Base-by-base conservation (phyloP, 352 stramenopile species). In the Phytopythium cucurbitacearum region DNA sequence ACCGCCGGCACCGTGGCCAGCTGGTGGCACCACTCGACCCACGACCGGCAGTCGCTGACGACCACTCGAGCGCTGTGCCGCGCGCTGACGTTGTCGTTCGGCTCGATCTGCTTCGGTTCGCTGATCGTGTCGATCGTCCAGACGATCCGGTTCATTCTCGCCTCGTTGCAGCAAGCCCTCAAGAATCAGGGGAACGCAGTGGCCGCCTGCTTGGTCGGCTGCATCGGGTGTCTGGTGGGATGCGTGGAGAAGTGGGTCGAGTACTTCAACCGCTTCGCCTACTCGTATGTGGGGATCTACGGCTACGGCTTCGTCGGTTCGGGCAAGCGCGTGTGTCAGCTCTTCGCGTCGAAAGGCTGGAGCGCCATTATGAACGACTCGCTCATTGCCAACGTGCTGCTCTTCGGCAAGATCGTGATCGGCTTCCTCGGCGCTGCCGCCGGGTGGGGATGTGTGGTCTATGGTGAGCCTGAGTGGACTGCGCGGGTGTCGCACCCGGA, bases 61-160 rank as follows among this genome's bases (percentile, higher is more conserved):
- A 80, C 67, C 7, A 60, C 62, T 8, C 62, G 72, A 6, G 75
- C 94, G 5, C 64, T 73, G 3, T 47, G 48, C 15, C 76, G 86
- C 34, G 73, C 81, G 15, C 70, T 80, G 9, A 97, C 87, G 35
- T 75, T 80, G n/a, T 85, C 73, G 32, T 89, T 91, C 45, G 81
- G 81, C 7, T 89, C 76, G 13, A 91, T 91, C 59, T 89, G 79
- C 66, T 89, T 91, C 52, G 87, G 87, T 1, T 95, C 85, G 13
- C 62, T 96, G 16, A 84, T 96, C 55, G 87, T 96, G 8, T 77
- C 78, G 32, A 76, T 89, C 52, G 62, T 91, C n/a, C 65, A 88
- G 55, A 78, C 73, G 7, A 76, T 91, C 34, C 65, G 70, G 34
- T 74, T 80, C 36, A 55, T 84, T 3, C 21, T 86, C 42, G 49